A percentile compares a stretch with the other conserved stretches of the same genome.
These are phyloP conservation scores for Penstemon davidsonii DNA, from an alignment of 257 asterid species.

Conservation along the genomic window DNA sequence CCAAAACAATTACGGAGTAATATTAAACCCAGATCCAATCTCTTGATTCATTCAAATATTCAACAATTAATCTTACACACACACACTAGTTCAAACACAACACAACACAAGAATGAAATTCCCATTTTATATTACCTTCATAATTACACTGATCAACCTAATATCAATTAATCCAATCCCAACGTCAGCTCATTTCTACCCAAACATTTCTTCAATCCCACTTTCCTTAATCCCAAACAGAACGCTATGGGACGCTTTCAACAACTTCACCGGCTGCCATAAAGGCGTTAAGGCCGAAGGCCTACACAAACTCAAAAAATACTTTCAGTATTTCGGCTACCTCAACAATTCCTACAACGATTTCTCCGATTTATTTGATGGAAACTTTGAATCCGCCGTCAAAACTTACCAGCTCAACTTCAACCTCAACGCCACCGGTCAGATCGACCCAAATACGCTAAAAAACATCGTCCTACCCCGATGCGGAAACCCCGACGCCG, in stretches of 20 bases:
- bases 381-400: constrained; percentile 52
- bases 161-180: constrained; percentile 19
- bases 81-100: background rate
- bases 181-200: constrained; percentile 42
- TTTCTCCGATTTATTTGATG: constrained; percentile 67
- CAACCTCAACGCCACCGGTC: constrained; percentile 69
- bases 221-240: constrained; percentile 38
- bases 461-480: constrained; percentile 57
- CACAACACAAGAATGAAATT: constrained; percentile 22
- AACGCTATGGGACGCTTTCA: constrained; percentile 58
- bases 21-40: background rate
- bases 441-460: constrained; percentile 51
- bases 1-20: background rate
- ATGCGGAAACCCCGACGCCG: constrained; percentile 77
- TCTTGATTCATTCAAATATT: background rate
- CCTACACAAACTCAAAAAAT: constrained; percentile 50
- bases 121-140: constrained; percentile 8
- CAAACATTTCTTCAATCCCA: constrained; percentile 39
- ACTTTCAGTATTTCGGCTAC: constrained; percentile 70
- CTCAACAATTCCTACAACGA: constrained; percentile 34
- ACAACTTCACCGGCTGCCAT: constrained; percentile 52
- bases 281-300: constrained; percentile 51
- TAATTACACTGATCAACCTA: constrained; percentile 1
- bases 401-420: constrained; percentile 70
- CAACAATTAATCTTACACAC: too few species aligned